A percentile compares a stretch with the other conserved stretches of the same genome.
Conservation (phyloP, 257 asterid genomes). For the Petunia secreta region DNA sequence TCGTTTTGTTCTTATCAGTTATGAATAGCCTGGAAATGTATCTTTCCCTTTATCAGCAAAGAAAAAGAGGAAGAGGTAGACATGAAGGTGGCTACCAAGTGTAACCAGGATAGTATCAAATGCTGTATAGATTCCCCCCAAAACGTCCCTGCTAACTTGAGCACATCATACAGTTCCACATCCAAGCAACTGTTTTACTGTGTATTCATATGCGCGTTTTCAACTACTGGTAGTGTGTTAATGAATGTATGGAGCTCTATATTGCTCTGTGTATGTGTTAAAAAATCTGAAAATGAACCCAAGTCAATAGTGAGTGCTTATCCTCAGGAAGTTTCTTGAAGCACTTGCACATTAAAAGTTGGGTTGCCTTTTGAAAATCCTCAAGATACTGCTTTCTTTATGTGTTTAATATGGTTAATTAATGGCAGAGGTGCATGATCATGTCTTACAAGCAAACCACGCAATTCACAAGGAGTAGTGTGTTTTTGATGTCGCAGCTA, state of each 20-base stretch:
- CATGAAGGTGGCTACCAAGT: not conserved
- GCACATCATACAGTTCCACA: not conserved
- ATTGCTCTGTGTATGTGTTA: not conserved
- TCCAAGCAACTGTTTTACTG: not conserved
- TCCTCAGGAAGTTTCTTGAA: not conserved
- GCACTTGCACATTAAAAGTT: not conserved
- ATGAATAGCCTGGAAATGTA: not conserved
- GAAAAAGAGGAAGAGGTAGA: not conserved
- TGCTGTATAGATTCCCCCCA: not conserved
- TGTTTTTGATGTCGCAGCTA: not conserved
- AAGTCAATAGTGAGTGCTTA: not conserved
- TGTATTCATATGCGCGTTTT: not conserved
- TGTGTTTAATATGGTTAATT: not conserved
- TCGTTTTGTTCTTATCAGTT: not conserved
- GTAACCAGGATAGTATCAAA: not conserved
- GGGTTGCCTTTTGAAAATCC: not conserved
- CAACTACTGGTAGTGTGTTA: not conserved
- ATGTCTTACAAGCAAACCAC: not conserved
- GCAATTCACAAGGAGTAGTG: not conserved
- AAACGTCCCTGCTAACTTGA: not conserved
- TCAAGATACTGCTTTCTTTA: not conserved
- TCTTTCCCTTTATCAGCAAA: not conserved
- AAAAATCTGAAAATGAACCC: not conserved
- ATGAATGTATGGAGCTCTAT: constrained; percentile 10
- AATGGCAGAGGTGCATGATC: not conserved